A percentile compares a stretch with the other conserved stretches of the same genome.
phyloP scores from a whole-genome alignment of 2,329 filamentous ascomycete species.

The Torrubiella hemipterigena region DNA sequence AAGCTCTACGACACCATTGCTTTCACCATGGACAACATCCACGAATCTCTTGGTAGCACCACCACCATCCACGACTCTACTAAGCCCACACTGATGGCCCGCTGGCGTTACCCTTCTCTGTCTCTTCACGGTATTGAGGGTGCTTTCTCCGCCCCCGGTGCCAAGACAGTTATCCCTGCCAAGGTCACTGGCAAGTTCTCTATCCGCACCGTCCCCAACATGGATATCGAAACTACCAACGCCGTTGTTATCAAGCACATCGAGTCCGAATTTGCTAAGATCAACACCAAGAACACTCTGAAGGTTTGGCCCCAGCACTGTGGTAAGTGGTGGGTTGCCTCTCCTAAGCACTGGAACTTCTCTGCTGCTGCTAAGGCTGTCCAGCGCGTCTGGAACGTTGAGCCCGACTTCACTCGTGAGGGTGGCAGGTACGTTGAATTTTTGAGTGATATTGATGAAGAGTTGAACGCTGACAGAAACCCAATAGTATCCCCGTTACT shows the following conservation, averaged over 20 bases:
- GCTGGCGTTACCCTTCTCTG: constrained; percentile 90
- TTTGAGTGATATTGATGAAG: no score
- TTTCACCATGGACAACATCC: constrained; percentile 92
- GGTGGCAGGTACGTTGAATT: constrained; percentile 59
- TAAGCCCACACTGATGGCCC: constrained; percentile 85
- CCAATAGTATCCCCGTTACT: constrained; percentile 83
- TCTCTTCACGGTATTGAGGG: constrained; percentile 93
- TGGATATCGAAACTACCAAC: constrained; percentile 88
- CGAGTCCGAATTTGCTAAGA: constrained; percentile 71
- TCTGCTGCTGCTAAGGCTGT: constrained; percentile 89
- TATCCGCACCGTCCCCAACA: constrained; percentile 92
- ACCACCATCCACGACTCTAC: constrained; percentile 83
- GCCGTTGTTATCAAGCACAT: constrained; percentile 73
- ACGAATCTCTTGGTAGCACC: constrained; percentile 81
- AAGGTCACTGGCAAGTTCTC: constrained; percentile 98
- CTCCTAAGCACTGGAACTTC: constrained; percentile 99
- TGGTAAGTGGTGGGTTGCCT: constrained; percentile 98
- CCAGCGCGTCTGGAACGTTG: constrained; percentile 83
- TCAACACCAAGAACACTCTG: constrained; percentile 84
- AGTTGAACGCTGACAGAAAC: no score
- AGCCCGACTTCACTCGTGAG: constrained; percentile 92
- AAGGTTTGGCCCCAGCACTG: constrained; percentile 74
- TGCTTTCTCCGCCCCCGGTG: constrained; percentile 83
- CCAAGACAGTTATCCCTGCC: constrained; percentile 96
- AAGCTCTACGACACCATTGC: constrained; percentile 78